These are phyloP conservation scores for Triticum monococcum DNA, from an alignment of 176 grass and related monocot genomes.

Conservation along the genomic window DNA sequence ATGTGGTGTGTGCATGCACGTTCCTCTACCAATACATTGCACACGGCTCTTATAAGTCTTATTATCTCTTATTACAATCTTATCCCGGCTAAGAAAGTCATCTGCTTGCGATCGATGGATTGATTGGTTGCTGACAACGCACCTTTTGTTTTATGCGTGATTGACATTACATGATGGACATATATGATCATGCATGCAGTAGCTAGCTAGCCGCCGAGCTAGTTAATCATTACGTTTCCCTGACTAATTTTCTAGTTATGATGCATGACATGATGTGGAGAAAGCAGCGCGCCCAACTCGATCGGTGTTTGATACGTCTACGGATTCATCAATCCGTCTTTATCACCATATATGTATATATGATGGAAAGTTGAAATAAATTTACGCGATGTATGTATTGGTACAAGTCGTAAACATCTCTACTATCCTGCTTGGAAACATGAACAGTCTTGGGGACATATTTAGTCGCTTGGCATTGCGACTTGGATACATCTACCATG, in stretches of 20 bases:
- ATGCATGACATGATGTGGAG: background rate
- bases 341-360: background rate
- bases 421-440: too few relatives aligned
- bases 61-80: too few relatives aligned
- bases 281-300: background rate
- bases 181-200: too few relatives aligned
- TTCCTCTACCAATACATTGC: background rate
- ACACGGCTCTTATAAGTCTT: background rate
- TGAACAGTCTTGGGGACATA: background rate
- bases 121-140: background rate
- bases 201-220: background rate
- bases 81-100: background rate
- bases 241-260: too few relatives aligned
- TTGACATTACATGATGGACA: too few relatives aligned
- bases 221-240: background rate
- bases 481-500: background rate
- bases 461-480: too few relatives aligned
- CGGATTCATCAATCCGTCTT: background rate
- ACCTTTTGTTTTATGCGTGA: background rate
- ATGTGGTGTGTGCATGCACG: background rate
- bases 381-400: too few relatives aligned
- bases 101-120: background rate
- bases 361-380: background rate
- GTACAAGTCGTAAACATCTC: too few relatives aligned
- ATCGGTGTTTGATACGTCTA: background rate